phyloP scores from a whole-genome alignment of 345 rosid species.

The Sisymbrium irio region DNA sequence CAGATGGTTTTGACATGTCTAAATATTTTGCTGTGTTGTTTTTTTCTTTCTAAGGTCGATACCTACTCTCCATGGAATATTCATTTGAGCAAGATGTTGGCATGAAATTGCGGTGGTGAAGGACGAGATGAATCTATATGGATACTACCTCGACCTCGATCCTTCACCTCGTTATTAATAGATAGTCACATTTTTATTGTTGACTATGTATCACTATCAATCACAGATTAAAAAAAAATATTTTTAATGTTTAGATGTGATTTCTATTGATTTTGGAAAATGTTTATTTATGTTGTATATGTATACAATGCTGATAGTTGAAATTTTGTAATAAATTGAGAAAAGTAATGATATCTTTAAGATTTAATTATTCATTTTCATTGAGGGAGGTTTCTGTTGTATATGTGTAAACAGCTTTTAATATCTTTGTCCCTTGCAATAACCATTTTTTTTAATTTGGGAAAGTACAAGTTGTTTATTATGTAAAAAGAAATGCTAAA shows the following conservation, averaged over 20 bases:
- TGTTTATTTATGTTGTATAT: background rate
- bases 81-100: constrained; percentile 42
- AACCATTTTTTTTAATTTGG: background rate
- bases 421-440: background rate
- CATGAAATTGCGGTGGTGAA: constrained; percentile 24
- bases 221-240: too few species aligned
- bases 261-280: background rate
- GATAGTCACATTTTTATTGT: background rate
- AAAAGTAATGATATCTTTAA: background rate
- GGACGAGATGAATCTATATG: constrained; percentile 14
- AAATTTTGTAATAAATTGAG: background rate
- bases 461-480: background rate
- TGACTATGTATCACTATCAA: too few species aligned
- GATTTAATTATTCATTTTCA: background rate
- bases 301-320: background rate
- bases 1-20: background rate
- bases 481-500: background rate
- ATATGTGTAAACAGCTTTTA: background rate
- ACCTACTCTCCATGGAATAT: constrained; percentile 28
- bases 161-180: constrained; percentile 24
- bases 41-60: constrained; percentile 2
- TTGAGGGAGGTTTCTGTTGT: background rate
- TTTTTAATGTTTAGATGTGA: background rate
- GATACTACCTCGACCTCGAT: constrained; percentile 38
- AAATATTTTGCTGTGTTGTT: background rate